Evolutionary conservation across 208 protist genomes (phyloP).

Genomic region (Sergeia podlipaevii): DNA sequence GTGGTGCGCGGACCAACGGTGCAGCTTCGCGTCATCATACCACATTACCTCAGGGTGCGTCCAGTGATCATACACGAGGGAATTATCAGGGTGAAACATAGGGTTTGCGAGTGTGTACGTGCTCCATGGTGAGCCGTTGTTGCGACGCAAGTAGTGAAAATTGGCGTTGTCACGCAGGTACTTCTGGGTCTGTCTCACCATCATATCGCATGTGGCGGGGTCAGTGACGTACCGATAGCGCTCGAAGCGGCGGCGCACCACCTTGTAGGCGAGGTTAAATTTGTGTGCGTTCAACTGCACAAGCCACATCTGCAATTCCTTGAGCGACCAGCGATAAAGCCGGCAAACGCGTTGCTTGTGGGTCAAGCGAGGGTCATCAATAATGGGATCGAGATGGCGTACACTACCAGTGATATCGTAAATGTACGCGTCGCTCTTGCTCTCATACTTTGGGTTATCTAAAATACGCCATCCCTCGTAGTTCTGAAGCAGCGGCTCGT

Average conservation of each 20-base stretch:
- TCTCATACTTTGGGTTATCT: constrained; percentile 85
- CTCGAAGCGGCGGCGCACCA: constrained; percentile 83
- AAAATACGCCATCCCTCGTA: constrained; percentile 92
- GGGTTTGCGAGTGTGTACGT: constrained; percentile 82
- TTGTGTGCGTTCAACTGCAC: constrained; percentile 85
- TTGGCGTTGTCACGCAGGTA: constrained; percentile 86
- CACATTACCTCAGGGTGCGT: constrained; percentile 89
- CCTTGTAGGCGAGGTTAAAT: constrained; percentile 89
- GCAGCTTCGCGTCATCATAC: constrained; percentile 90
- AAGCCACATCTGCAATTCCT: constrained; percentile 88
- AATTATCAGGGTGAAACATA: constrained; percentile 87
- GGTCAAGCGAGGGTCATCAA: constrained; percentile 91
- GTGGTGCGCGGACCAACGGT: constrained; percentile 81
- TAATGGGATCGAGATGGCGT: constrained; percentile 89
- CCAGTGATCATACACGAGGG: constrained; percentile 90
- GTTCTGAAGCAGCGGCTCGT: constrained; percentile 88
- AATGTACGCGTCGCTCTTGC: constrained; percentile 73
- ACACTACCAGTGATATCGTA: constrained; percentile 80
- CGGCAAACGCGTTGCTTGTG: constrained; percentile 91
- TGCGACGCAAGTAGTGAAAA: constrained; percentile 78
- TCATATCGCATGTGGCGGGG: constrained; percentile 89
- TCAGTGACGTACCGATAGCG: constrained; percentile 89
- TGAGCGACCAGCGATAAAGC: constrained; percentile 87
- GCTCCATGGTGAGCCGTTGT: constrained; percentile 79
- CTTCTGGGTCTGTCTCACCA: constrained; percentile 91